A percentile compares a stretch with the other conserved stretches of the same genome.
phyloP scores from a whole-genome alignment of 1,284 basidiomycete species.

The Ustilago trichophora region DNA sequence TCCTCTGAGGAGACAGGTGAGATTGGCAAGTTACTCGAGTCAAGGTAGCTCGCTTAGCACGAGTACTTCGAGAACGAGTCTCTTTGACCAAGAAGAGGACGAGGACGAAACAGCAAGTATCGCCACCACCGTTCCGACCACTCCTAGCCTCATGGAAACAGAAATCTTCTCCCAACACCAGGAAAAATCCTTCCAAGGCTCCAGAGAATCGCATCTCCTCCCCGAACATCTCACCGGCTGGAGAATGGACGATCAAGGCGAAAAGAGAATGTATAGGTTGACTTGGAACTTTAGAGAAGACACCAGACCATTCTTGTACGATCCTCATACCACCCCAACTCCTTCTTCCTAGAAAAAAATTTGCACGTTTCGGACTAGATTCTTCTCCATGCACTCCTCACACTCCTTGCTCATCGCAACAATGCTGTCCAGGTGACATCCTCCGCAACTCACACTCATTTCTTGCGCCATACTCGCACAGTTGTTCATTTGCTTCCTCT shows the following conservation, averaged over 20 bases:
- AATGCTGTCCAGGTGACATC: no score
- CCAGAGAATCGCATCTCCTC: conserved; percentile 6
- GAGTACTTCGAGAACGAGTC: conserved; percentile 15
- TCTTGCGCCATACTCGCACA: no score
- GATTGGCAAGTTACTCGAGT: conserved; percentile 35
- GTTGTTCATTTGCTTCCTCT: no score
- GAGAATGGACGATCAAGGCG: conserved; percentile 16
- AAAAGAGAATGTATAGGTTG: conserved; percentile 20
- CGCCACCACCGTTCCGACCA: conserved; percentile 18
- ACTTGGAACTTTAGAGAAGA: conserved; percentile 36
- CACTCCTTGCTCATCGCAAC: no score
- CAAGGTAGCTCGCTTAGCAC: conserved; percentile 21
- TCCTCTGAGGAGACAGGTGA: conserved; percentile 16
- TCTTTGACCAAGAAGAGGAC: conserved; percentile 22
- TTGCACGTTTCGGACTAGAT: no score
- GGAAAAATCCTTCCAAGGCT: neutral
- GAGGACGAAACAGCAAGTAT: conserved; percentile 12
- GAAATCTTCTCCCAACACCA: conserved; percentile 1
- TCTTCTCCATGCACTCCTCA: no score
- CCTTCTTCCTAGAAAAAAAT: no score
- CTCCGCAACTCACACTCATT: no score
- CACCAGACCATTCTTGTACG: conserved; percentile 25
- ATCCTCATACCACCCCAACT: conserved; percentile 6
- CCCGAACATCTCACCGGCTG: conserved; percentile 17
- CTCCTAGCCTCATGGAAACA: conserved; percentile 7